phyloP scores from a whole-genome alignment of 2,329 filamentous ascomycete genomes.

The Cryphonectria radicalis region DNA sequence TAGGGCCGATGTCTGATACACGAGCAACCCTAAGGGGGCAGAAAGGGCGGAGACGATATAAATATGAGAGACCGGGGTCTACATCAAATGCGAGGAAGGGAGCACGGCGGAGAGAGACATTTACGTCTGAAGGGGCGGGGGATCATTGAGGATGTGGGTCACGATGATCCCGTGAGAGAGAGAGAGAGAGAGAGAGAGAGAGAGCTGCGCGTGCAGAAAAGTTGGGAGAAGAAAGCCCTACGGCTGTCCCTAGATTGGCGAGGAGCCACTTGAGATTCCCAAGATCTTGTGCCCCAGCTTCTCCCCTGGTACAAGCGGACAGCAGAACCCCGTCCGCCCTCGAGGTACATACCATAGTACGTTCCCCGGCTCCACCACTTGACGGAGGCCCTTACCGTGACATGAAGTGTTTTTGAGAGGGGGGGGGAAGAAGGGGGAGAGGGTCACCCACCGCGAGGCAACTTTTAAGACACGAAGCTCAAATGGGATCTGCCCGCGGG shows the following conservation, averaged over 20 bases:
- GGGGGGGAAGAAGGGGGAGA: too few species aligned
- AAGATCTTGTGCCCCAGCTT: not conserved
- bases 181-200: too few species aligned
- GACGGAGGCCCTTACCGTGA: conserved; percentile 15
- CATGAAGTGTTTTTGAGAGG: not conserved
- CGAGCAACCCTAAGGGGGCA: conserved; percentile 2
- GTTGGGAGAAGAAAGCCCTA: not conserved
- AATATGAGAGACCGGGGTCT: conserved; percentile 7
- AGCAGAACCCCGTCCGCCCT: not conserved
- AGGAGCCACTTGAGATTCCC: conserved; percentile 8
- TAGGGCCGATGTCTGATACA: conserved; percentile 21
- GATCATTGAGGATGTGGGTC: conserved; percentile 3
- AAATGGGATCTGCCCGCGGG: conserved; percentile 20
- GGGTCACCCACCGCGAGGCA: not conserved
- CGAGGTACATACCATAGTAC: conserved; percentile 8
- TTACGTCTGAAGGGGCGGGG: conserved; percentile 14
- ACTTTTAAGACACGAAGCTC: conserved; percentile 8
- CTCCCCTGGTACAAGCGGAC: conserved; percentile 11
- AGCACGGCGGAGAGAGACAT: conserved; percentile 25
- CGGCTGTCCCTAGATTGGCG: conserved; percentile 5
- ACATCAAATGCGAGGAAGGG: conserved; percentile 21
- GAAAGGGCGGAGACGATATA: conserved; percentile 23
- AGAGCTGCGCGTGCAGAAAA: conserved; percentile 12
- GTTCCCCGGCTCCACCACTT: not conserved
- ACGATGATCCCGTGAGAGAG: conserved; percentile 25